Percentiles rank a stretch among this genome's conserved stretches.
Evolutionary conservation across 176 grass and related monocot genomes (phyloP).

Genomic region (Thinopyrum elongatum): DNA sequence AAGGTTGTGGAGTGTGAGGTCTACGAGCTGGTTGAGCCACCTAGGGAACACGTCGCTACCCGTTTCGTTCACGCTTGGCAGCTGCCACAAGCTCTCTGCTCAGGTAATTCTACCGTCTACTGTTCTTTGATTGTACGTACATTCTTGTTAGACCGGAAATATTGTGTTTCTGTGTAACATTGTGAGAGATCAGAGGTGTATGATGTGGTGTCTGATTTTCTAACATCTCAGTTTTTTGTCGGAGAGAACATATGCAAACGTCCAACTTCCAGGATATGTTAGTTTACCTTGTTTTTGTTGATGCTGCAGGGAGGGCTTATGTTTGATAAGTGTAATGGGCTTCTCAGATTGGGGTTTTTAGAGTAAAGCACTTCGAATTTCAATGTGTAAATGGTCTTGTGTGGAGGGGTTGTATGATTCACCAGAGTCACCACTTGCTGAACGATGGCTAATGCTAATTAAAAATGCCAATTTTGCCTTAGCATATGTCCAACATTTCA

Average conservation of each 20-base stretch:
- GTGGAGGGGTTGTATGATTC: neutral
- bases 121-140: neutral
- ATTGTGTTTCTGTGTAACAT: neutral
- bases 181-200: neutral
- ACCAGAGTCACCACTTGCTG: neutral
- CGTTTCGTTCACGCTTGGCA: slow-evolving; percentile 4
- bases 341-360: neutral
- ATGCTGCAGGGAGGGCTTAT: neutral
- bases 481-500: neutral
- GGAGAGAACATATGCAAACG: neutral
- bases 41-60: neutral
- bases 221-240: neutral
- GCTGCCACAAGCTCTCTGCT: neutral
- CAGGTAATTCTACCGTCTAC: neutral
- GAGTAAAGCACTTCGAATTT: neutral
- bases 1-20: neutral
- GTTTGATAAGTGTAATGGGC: neutral
- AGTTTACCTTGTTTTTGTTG: neutral
- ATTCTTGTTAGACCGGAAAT: neutral
- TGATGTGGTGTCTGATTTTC: neutral
- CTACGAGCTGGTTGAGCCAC: neutral
- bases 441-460: neutral
- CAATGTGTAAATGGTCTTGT: neutral
- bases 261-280: neutral
- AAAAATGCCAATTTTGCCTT: neutral